Conservation (phyloP, 805 yeast genomes). For the Schwanniomyces polymorphus region DNA sequence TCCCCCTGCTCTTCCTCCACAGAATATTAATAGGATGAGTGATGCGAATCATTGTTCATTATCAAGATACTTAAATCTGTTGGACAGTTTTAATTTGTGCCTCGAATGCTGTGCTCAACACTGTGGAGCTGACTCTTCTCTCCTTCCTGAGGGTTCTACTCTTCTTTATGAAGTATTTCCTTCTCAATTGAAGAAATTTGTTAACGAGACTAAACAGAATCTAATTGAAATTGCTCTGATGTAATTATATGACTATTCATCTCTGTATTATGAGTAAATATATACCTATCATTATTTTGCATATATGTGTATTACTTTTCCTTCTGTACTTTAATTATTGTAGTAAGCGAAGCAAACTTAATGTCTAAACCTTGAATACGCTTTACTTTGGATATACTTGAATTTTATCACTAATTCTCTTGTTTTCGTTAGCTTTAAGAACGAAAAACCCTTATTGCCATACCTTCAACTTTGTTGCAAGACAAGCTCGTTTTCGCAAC, state of each 20-base stretch:
- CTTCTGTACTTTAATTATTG: too few species aligned
- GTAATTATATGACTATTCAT: not conserved
- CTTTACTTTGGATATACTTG: too few species aligned
- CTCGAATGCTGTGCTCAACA: constrained; percentile 26
- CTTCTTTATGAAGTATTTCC: constrained; percentile 20
- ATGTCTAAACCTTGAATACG: too few species aligned
- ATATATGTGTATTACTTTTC: too few species aligned
- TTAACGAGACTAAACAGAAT: constrained; percentile 16
- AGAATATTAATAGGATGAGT: constrained; percentile 15
- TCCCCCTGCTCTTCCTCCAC: not conserved
- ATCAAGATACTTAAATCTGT: constrained; percentile 25
- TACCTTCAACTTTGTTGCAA: not conserved
- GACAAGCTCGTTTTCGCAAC: not conserved
- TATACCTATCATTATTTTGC: too few species aligned
- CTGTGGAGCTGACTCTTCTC: constrained; percentile 16
- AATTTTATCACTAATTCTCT: too few species aligned
- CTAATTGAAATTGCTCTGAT: not conserved
- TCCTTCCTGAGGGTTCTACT: constrained; percentile 20
- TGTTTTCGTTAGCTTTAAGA: too few species aligned
- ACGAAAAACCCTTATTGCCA: not conserved
- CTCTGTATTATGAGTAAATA: too few species aligned
- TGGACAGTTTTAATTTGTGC: constrained; percentile 25
- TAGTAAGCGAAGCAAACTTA: too few species aligned
- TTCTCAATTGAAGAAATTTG: constrained; percentile 17
- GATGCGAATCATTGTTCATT: constrained; percentile 18